Conservation (phyloP, 306 rosid genomes). For the Lagenaria siceraria region DNA sequence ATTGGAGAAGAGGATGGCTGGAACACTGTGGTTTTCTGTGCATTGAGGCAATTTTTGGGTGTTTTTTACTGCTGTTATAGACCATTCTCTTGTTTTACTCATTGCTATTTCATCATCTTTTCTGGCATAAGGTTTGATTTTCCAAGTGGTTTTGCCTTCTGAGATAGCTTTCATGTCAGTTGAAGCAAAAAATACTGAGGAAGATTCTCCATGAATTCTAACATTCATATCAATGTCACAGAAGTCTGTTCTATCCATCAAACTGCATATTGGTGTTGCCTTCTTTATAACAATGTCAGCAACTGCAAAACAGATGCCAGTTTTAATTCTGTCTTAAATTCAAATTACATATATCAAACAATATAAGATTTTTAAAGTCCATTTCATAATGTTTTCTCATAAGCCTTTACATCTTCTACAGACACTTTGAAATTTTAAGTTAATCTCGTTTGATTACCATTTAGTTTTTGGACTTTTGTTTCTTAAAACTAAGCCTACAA, state of each 20-base stretch:
- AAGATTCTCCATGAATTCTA: slow-evolving; percentile 37
- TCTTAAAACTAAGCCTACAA: too few species aligned
- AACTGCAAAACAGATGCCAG: slow-evolving; percentile 15
- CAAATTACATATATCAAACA: too few species aligned
- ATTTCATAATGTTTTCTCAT: too few species aligned
- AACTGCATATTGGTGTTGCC: slow-evolving; percentile 28
- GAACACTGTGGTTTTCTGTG: slow-evolving; percentile 34
- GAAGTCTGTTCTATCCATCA: slow-evolving; percentile 41
- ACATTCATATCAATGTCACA: slow-evolving; percentile 44
- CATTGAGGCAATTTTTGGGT: slow-evolving; percentile 28
- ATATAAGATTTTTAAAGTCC: too few species aligned
- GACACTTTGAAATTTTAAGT: too few species aligned
- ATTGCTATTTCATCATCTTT: slow-evolving; percentile 38
- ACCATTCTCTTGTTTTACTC: slow-evolving; percentile 48
- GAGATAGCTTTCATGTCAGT: slow-evolving; percentile 12
- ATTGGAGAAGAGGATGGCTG: slow-evolving; percentile 58
- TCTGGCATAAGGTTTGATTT: slow-evolving; percentile 65
- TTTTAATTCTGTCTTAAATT: not conserved
- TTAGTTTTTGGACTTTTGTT: too few species aligned
- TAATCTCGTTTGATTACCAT: too few species aligned
- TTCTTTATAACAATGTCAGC: slow-evolving; percentile 19
- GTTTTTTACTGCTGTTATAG: slow-evolving; percentile 21
- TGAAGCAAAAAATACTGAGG: slow-evolving; percentile 35
- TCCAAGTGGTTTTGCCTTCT: slow-evolving; percentile 36
- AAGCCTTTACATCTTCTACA: too few species aligned